Conservation (phyloP, 2,329 filamentous ascomycete species). For the Parafenestella ontariensis region DNA sequence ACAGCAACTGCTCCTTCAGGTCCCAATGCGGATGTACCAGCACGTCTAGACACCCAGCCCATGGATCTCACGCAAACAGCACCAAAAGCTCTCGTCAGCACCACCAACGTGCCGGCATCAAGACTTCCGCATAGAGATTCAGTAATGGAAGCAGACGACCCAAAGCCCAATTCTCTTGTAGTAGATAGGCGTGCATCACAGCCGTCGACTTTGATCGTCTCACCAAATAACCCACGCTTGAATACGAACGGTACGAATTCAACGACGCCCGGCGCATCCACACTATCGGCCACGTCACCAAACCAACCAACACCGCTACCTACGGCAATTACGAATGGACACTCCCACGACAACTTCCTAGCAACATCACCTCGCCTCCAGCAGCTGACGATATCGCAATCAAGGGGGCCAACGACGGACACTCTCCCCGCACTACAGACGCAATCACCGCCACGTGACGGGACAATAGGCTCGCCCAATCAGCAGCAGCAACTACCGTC, state of each 20-base stretch:
- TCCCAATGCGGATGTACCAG: conserved; percentile 5
- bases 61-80: conserved; percentile 24
- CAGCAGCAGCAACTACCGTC: conserved; percentile 39
- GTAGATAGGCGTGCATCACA: conserved; percentile 21
- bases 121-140: conserved; percentile 24
- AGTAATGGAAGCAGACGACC: conserved; percentile 22
- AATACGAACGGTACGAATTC: conserved; percentile 8
- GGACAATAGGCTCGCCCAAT: conserved; percentile 36
- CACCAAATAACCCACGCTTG: conserved; percentile 11
- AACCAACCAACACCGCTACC: conserved; percentile 22
- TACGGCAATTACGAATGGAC: conserved; percentile 26
- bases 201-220: conserved; percentile 3
- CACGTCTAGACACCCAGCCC: conserved; percentile 10
- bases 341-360: conserved; percentile 28
- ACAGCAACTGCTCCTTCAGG: conserved; percentile 10
- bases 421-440: conserved; percentile 48
- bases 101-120: conserved; percentile 8
- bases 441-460: conserved; percentile 39
- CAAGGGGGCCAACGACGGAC: conserved; percentile 34
- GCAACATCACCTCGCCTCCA: conserved; percentile 39
- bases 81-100: conserved; percentile 20
- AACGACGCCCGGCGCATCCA: conserved; percentile 10
- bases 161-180: conserved; percentile 5
- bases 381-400: conserved; percentile 41
- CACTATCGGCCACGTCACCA: conserved; percentile 14